These are phyloP conservation scores for Heterobasidion parviporum DNA, from an alignment of 1,284 basidiomycete genomes.

Conservation along the genomic window DNA sequence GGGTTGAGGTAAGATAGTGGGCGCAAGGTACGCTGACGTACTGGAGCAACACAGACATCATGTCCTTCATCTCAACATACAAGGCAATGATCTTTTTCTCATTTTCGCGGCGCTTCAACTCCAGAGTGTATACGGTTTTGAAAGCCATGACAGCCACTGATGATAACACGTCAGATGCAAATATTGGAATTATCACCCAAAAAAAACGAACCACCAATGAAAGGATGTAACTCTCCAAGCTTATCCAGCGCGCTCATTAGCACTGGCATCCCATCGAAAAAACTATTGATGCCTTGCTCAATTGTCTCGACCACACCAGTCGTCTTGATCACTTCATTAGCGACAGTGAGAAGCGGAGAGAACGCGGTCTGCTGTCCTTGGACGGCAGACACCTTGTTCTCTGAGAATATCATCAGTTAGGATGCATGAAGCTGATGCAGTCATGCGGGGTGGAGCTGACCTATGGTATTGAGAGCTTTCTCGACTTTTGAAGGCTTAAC, in stretches of 20 bases:
- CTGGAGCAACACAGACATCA: conserved; percentile 34
- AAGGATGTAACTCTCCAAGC: background rate
- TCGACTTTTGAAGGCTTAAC: too few species aligned
- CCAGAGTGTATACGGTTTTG: conserved; percentile 30
- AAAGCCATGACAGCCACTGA: conserved; percentile 36
- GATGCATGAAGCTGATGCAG: too few species aligned
- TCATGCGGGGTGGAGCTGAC: too few species aligned
- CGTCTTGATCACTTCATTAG: background rate
- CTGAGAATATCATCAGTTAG: too few species aligned
- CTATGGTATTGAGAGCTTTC: too few species aligned
- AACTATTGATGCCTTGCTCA: background rate
- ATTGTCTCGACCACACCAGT: background rate
- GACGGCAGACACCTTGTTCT: too few species aligned
- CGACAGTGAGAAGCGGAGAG: background rate
- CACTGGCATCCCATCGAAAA: background rate
- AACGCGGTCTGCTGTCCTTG: background rate
- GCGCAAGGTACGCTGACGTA: conserved; percentile 16
- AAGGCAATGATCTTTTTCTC: conserved; percentile 32
- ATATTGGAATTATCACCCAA: background rate
- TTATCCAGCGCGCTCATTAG: conserved; percentile 2
- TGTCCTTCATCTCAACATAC: conserved; percentile 34
- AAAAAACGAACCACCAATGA: background rate
- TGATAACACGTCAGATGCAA: background rate
- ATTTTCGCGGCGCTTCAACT: conserved; percentile 32
- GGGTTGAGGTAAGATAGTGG: background rate